Conservation (phyloP, 805 yeast species). For the Ogataea neopini region DNA sequence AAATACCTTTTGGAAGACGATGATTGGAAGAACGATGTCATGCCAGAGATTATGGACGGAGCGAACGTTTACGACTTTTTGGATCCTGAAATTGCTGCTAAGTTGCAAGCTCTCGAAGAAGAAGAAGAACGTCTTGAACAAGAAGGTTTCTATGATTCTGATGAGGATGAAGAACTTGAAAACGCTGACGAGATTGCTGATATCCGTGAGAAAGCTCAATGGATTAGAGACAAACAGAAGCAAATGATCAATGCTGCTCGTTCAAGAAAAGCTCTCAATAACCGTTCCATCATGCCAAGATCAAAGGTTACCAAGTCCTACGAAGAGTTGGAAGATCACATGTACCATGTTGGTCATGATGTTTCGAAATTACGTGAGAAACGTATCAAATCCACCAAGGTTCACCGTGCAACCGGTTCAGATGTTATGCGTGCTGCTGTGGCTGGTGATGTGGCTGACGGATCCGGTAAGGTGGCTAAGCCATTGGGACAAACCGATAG, state of each 20-base stretch:
- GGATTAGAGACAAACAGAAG: slow-evolving; percentile 97
- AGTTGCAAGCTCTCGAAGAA: slow-evolving; percentile 91
- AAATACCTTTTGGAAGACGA: slow-evolving; percentile 91
- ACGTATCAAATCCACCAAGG: slow-evolving; percentile 22
- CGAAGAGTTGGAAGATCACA: slow-evolving; percentile 81
- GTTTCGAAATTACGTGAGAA: slow-evolving; percentile 59
- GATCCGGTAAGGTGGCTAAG: slow-evolving; percentile 28
- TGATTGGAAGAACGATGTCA: slow-evolving; percentile 94
- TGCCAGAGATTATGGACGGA: slow-evolving; percentile 97
- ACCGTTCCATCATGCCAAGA: slow-evolving; percentile 86
- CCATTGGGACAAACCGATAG: slow-evolving; percentile 71
- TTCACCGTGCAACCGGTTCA: slow-evolving; percentile 60
- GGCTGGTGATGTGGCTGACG: slow-evolving; percentile 30
- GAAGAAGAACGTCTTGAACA: slow-evolving; percentile 93
- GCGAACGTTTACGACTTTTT: slow-evolving; percentile 95
- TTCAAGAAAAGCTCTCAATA: slow-evolving; percentile 81
- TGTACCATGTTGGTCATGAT: slow-evolving; percentile 90
- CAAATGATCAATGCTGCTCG: slow-evolving; percentile 88
- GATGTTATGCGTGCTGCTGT: slow-evolving; percentile 61
- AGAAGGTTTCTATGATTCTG: slow-evolving; percentile 95
- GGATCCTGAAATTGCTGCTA: slow-evolving; percentile 92
- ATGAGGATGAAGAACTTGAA: slow-evolving; percentile 61
- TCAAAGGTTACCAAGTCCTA: slow-evolving; percentile 79
- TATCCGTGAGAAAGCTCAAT: slow-evolving; percentile 80
- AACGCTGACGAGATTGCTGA: slow-evolving; percentile 62